These are phyloP conservation scores for Boletales sp. DNA, from an alignment of 768 basidiomycete genomes.

Conservation along the genomic window DNA sequence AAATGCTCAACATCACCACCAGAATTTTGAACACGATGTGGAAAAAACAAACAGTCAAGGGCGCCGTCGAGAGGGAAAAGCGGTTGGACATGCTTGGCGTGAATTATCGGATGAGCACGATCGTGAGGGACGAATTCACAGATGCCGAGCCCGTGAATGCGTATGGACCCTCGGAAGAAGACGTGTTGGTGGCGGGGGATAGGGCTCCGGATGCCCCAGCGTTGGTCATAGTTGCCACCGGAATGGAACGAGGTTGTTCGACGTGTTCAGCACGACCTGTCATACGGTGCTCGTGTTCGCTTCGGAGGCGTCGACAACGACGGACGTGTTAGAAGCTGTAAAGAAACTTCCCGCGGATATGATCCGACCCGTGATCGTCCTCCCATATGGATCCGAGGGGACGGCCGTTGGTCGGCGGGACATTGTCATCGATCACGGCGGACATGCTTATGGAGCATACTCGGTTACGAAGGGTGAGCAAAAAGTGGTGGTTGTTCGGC, in stretches of 20 bases:
- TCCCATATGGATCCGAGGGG: conserved; percentile 2
- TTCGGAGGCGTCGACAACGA: not conserved
- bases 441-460: conserved; percentile 41
- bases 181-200: conserved; percentile 9
- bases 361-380: conserved; percentile 11
- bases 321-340: conserved; percentile 9
- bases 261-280: not conserved
- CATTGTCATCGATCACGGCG: conserved; percentile 34
- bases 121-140: conserved; percentile 38
- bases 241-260: not conserved
- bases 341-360: conserved; percentile 1
- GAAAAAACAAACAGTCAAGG: not conserved
- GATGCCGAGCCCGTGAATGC: conserved; percentile 1
- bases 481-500: conserved; percentile 37
- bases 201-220: conserved; percentile 14
- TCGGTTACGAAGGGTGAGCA: conserved; percentile 27
- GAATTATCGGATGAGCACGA: conserved; percentile 50
- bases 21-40: conserved; percentile 7
- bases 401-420: conserved; percentile 18
- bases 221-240: not conserved
- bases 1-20: conserved; percentile 43
- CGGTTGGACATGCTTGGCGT: conserved; percentile 44
- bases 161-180: conserved; percentile 4
- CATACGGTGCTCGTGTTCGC: conserved; percentile 29
- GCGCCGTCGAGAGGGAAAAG: not conserved